phyloP scores from a whole-genome alignment of 2,329 filamentous ascomycete species.

The Phyllosticta citribraziliensis region DNA sequence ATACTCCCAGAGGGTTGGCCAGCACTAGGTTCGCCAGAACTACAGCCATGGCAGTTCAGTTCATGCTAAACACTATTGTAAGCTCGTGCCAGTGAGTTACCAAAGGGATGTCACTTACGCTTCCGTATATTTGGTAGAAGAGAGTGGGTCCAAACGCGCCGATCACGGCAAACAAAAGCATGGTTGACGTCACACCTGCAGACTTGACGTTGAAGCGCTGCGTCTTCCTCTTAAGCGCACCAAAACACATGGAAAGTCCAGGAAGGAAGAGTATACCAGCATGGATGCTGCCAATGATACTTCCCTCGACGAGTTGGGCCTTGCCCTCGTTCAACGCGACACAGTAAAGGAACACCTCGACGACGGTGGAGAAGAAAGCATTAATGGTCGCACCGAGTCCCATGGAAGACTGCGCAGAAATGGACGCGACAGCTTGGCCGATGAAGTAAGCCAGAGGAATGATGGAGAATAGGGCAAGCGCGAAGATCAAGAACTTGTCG shows the following conservation, averaged over 20 bases:
- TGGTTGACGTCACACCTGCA: conserved; percentile 92
- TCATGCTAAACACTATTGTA: conserved; percentile 54
- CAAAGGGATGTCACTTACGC: conserved; percentile 40
- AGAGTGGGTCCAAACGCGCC: conserved; percentile 90
- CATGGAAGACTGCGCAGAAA: conserved; percentile 98
- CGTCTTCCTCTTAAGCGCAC: conserved; percentile 93
- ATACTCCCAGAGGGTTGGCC: conserved; percentile 38
- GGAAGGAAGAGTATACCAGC: conserved; percentile 91
- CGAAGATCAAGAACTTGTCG: conserved; percentile 76
- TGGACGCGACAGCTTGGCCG: conserved; percentile 93
- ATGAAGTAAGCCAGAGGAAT: conserved; percentile 98
- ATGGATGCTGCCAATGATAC: conserved; percentile 95
- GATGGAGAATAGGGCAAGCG: conserved; percentile 76
- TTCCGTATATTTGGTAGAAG: conserved; percentile 98
- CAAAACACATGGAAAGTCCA: conserved; percentile 96
- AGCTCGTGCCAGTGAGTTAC: conserved; percentile 20
- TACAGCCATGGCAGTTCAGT: conserved; percentile 65
- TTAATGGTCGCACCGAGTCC: conserved; percentile 94
- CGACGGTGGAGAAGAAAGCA: conserved; percentile 93
- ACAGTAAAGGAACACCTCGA: conserved; percentile 96
- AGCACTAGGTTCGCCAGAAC: conserved; percentile 48
- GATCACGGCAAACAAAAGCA: conserved; percentile 93
- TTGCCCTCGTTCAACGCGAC: conserved; percentile 89
- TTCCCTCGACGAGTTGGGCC: conserved; percentile 85
- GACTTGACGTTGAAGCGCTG: conserved; percentile 96